These are phyloP conservation scores for Domatiomyces catenatus DNA, from an alignment of 2,329 filamentous ascomycete genomes.

Conservation along the genomic window DNA sequence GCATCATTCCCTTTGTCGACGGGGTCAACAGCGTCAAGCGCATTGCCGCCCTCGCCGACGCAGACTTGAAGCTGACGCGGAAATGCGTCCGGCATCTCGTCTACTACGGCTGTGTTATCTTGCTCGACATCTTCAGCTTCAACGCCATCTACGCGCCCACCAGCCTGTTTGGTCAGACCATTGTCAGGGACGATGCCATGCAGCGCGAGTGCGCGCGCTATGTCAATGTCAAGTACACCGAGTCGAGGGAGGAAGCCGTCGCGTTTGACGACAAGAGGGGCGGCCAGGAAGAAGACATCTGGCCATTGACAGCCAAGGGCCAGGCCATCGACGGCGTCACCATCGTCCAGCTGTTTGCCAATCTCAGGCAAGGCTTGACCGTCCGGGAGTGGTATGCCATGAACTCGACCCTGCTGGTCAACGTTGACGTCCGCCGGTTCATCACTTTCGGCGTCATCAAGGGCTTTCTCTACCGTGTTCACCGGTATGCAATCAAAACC, in stretches of 20 bases:
- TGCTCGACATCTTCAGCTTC: conserved; percentile 93
- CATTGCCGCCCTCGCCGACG: conserved; percentile 71
- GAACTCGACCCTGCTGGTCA: conserved; percentile 55
- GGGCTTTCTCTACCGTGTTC: conserved; percentile 78
- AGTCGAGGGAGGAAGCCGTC: conserved; percentile 14
- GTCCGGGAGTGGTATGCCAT: conserved; percentile 73
- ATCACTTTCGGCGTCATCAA: conserved; percentile 96
- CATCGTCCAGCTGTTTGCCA: conserved; percentile 70
- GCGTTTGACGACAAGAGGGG: conserved; percentile 5
- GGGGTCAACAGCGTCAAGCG: conserved; percentile 78
- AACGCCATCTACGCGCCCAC: conserved; percentile 77
- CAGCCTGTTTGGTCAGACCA: conserved; percentile 55
- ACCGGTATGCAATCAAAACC: conserved; percentile 63
- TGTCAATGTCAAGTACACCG: conserved; percentile 44
- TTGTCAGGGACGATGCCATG: conserved; percentile 60
- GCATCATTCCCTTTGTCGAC: conserved; percentile 70
- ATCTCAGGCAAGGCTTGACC: conserved; percentile 68
- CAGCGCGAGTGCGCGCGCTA: conserved; percentile 81
- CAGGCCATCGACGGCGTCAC: conserved; percentile 28
- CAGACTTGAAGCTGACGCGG: conserved; percentile 71
- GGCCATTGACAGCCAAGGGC: conserved; percentile 26
- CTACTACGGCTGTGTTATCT: conserved; percentile 78
- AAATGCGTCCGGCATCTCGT: conserved; percentile 77
- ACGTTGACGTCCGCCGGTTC: conserved; percentile 76
- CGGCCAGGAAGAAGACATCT: conserved; percentile 22